phyloP scores from a whole-genome alignment of 2,329 filamentous ascomycete genomes.

The Fusarium musae region DNA sequence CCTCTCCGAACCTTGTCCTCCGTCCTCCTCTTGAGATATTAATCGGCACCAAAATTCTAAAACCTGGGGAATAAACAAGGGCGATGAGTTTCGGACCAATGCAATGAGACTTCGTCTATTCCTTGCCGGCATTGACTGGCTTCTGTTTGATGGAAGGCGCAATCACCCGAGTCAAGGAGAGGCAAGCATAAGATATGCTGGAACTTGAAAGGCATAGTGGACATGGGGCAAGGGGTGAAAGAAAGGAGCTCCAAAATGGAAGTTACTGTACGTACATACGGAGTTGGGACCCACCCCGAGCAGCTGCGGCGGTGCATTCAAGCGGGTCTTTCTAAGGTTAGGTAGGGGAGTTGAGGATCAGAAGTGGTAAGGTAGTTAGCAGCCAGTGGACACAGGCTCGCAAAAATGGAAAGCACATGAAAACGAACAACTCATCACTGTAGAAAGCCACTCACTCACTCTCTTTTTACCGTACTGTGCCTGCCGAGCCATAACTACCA shows the following conservation, averaged over 20 bases:
- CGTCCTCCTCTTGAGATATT: neutral
- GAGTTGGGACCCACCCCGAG: conserved; percentile 25
- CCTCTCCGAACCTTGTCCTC: conserved; percentile 10
- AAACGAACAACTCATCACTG: conserved; percentile 33
- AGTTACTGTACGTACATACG: conserved; percentile 8
- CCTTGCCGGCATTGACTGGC: neutral
- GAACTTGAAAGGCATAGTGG: neutral
- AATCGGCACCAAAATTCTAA: conserved; percentile 9
- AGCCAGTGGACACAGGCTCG: conserved; percentile 13
- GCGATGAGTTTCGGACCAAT: conserved; percentile 8
- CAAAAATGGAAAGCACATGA: conserved; percentile 39
- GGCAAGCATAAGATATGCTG: conserved; percentile 7
- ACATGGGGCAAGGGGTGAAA: conserved; percentile 15
- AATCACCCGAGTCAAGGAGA: conserved; percentile 9
- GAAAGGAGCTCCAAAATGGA: conserved; percentile 26
- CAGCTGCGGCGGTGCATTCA: conserved; percentile 22
- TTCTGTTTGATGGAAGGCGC: neutral
- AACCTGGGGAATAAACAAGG: conserved; percentile 31
- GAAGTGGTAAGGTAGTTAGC: neutral
- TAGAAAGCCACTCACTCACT: conserved; percentile 15
- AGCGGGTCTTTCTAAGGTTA: conserved; percentile 16
- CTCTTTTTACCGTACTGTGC: conserved; percentile 8
- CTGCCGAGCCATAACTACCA: neutral
- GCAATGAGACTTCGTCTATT: conserved; percentile 3
- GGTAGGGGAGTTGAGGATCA: neutral